phyloP scores from a whole-genome alignment of 2,329 filamentous ascomycete species.

The Neonectria ditissima region DNA sequence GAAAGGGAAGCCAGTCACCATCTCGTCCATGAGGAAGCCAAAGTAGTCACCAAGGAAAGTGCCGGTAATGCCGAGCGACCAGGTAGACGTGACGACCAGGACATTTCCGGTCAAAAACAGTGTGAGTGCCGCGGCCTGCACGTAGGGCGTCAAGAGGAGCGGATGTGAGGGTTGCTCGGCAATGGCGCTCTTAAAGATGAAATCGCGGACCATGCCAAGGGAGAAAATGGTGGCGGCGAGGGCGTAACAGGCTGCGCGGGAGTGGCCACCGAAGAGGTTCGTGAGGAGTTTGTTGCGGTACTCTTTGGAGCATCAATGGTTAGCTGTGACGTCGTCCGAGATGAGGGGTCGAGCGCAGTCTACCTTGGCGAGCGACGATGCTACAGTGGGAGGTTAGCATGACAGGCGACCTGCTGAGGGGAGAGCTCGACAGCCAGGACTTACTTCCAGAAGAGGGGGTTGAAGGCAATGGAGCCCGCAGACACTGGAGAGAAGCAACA shows the following conservation, averaged over 20 bases:
- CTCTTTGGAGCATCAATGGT: slow-evolving; percentile 65
- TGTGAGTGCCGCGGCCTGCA: slow-evolving; percentile 73
- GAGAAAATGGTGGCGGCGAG: slow-evolving; percentile 92
- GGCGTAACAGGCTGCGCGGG: slow-evolving; percentile 86
- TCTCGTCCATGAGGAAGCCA: slow-evolving; percentile 95
- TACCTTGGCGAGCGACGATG: slow-evolving; percentile 85
- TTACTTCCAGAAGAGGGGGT: slow-evolving; percentile 99
- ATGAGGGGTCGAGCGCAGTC: slow-evolving; percentile 25
- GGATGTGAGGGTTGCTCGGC: slow-evolving; percentile 80
- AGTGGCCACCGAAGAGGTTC: slow-evolving; percentile 83
- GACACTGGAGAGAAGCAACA: slow-evolving; percentile 71
- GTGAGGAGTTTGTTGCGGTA: slow-evolving; percentile 93
- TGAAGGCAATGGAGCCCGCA: slow-evolving; percentile 86
- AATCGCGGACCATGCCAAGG: slow-evolving; percentile 89
- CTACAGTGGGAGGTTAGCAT: slow-evolving; percentile 61
- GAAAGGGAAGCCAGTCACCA: slow-evolving; percentile 96
- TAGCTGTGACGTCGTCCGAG: slow-evolving; percentile 22
- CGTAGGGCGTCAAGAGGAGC: slow-evolving; percentile 70
- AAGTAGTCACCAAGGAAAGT: slow-evolving; percentile 99
- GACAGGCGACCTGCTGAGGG: slow-evolving; percentile 3
- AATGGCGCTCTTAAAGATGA: slow-evolving; percentile 87
- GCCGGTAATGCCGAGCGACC: slow-evolving; percentile 90
- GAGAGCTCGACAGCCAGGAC: slow-evolving; percentile 51
- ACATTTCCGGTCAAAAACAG: slow-evolving; percentile 83
- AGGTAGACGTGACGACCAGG: slow-evolving; percentile 90